Base-by-base conservation (phyloP, 2,329 filamentous ascomycete genomes). In the Phaeomoniella chlamydospora region DNA sequence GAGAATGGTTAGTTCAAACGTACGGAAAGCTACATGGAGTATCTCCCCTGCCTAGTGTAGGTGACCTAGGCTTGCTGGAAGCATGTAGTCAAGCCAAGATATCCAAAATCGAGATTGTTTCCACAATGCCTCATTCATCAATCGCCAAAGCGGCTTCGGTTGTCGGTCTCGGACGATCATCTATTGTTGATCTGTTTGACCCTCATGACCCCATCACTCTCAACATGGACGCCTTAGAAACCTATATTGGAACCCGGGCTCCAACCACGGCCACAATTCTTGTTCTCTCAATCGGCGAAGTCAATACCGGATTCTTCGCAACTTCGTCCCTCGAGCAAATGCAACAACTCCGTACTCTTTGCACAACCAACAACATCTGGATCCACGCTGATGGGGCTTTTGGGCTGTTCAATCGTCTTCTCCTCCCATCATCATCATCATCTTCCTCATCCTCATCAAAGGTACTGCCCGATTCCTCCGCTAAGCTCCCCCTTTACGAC, bases 371-470 rank as follows among this genome's bases (percentile, higher is more conserved):
- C 44, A 68, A 70, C 1, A 78, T 84, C 1, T 94, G 87, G 87
- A 67, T 94, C 29, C 88, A 96, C 54, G 77, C 88, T 5, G 88
- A 94, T 49, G 87, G 80, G 31, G 87, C 88, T 0, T 94, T 96
- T 53, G 88, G 88, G 0, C 70, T 94, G 10, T 85, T 92, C 51
- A 80, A 73, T 1, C 70, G 85, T 11, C 54, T 75, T 1, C 65
- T 94, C 2, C 10, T 26, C 6, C 30, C 26, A 18, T n/a, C n/a
- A n/a, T n/a, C n/a, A n/a, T n/a, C n/a, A n/a, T n/a, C n/a, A n/a
- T n/a, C n/a, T n/a, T n/a, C n/a, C n/a, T n/a, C n/a, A n/a, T n/a
- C 22, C n/a, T 26, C 22, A 6, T n/a, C 22, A 26, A 14, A 31
- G 11, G 18, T 9, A 10, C 12, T n/a, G 14, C 6, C 65, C 0